A percentile compares a stretch with the other conserved stretches of the same genome.
phyloP scores from a whole-genome alignment of 75 land plant species.

The Sequoia sempervirens region DNA sequence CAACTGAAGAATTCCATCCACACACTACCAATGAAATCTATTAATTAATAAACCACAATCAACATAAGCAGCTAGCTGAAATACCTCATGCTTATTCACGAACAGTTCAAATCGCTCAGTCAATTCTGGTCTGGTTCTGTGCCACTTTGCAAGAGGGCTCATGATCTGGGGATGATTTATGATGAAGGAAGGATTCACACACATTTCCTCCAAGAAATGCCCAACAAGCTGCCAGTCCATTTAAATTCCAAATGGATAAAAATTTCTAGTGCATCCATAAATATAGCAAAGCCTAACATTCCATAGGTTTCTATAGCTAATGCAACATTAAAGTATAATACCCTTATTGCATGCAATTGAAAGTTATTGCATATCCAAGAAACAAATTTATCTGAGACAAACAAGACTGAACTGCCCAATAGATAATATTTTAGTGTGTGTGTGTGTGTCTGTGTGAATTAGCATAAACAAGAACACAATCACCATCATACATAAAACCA shows the following conservation, averaged over 20 bases:
- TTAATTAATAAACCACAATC: not conserved
- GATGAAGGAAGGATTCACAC: constrained; percentile 91
- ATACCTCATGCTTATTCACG: constrained; percentile 91
- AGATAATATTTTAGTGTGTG: no score
- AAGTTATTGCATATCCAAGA: not conserved
- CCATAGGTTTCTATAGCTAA: not conserved
- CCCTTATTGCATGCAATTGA: not conserved
- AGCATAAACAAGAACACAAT: no score
- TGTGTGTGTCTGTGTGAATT: no score
- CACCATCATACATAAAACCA: no score
- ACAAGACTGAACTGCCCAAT: not conserved
- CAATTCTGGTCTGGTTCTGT: constrained; percentile 65
- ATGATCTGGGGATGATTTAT: constrained; percentile 94
- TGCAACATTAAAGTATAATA: not conserved
- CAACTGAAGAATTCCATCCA: not conserved
- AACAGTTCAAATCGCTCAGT: constrained; percentile 97
- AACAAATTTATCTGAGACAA: not conserved
- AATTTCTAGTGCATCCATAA: not conserved
- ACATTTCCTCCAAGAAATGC: constrained; percentile 83
- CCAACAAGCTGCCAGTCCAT: constrained; percentile 73
- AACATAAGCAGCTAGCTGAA: not conserved
- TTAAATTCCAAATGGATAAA: not conserved
- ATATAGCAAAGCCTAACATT: not conserved
- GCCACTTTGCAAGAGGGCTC: constrained; percentile 98
- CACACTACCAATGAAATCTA: not conserved